Evolutionary conservation across 768 basidiomycete genomes (phyloP).

Genomic region (Leucocoprinus leucothites): DNA sequence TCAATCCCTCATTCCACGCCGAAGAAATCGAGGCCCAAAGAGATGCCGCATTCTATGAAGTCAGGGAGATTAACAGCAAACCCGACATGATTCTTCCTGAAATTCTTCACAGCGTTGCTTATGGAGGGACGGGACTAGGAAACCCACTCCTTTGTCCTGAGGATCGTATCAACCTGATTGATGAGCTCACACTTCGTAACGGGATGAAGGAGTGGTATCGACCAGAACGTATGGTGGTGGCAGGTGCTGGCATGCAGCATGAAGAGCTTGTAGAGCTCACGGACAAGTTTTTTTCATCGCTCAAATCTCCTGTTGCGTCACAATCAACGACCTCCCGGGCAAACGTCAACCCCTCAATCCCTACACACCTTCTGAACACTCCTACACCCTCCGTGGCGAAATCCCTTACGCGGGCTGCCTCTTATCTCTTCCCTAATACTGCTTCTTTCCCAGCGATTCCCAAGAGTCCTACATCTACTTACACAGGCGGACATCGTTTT

Average conservation of each 20-base stretch:
- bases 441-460: conserved; percentile 22
- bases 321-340: conserved; percentile 23
- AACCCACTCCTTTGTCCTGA: conserved; percentile 88
- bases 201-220: conserved; percentile 82
- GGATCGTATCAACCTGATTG: conserved; percentile 70
- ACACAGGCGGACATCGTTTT: conserved; percentile 83
- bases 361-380: conserved; percentile 58
- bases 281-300: conserved; percentile 78
- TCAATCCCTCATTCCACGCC: conserved; percentile 67
- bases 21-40: conserved; percentile 84
- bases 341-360: conserved; percentile 30
- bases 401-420: conserved; percentile 74
- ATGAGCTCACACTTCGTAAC: conserved; percentile 53
- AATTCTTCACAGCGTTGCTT: conserved; percentile 84
- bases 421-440: conserved; percentile 60
- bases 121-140: conserved; percentile 74
- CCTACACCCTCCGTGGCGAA: conserved; percentile 56
- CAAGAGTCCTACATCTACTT: conserved; percentile 49
- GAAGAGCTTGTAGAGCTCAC: conserved; percentile 83
- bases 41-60: conserved; percentile 87
- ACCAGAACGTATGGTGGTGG: conserved; percentile 94
- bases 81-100: conserved; percentile 95
- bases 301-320: conserved; percentile 37
- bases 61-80: conserved; percentile 82
- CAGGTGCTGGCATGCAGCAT: conserved; percentile 91